Evolutionary conservation across 1,139 yeast genomes (phyloP).

Genomic region (Pichia sp.): DNA sequence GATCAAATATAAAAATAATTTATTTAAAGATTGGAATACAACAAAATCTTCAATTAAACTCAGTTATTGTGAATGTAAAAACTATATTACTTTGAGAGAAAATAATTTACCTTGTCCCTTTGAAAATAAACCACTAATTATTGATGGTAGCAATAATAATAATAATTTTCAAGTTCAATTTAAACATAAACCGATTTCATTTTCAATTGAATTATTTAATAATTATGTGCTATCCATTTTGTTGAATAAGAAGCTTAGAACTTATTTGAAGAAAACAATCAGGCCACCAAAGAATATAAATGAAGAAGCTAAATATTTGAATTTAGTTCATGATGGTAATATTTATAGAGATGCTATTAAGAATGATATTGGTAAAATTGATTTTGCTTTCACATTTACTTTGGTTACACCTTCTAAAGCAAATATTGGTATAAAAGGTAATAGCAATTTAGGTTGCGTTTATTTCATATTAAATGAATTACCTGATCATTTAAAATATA

Average conservation of each 20-base stretch:
- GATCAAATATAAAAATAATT: neutral
- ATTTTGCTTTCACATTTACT: conserved; percentile 13
- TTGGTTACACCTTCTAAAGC: neutral
- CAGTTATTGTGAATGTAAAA: conserved; percentile 5
- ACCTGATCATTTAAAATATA: conserved; percentile 8
- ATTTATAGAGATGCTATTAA: conserved; percentile 4
- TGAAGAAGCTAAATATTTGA: neutral
- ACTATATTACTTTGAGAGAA: neutral
- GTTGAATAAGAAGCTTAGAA: conserved; percentile 10
- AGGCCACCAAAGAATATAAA: conserved; percentile 6
- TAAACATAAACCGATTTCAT: neutral
- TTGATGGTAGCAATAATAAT: neutral
- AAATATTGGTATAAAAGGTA: neutral
- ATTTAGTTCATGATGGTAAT: conserved; percentile 8
- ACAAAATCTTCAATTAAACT: conserved; percentile 3
- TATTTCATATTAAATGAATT: conserved; percentile 11
- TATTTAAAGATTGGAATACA: conserved; percentile 3
- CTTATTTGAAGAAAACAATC: conserved; percentile 7
- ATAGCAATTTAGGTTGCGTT: neutral
- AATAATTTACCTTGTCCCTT: conserved; percentile 1
- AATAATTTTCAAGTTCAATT: neutral
- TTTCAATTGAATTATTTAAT: conserved; percentile 9
- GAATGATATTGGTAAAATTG: conserved; percentile 2
- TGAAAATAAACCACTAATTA: neutral
- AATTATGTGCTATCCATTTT: conserved; percentile 11